Conservation (phyloP, 1,139 yeast genomes). For the Pichia sp. region DNA sequence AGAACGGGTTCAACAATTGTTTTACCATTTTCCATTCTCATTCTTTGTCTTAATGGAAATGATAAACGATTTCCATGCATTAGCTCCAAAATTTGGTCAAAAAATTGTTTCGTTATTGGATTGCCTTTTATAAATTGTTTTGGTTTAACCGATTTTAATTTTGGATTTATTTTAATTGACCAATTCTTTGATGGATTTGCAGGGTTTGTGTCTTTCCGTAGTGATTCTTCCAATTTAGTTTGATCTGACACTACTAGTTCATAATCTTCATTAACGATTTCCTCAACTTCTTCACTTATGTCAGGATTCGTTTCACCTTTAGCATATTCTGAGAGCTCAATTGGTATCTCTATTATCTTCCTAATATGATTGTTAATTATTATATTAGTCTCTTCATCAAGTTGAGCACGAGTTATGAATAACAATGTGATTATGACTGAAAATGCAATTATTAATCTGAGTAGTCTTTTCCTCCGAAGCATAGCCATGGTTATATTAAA, state of each 20-base stretch:
- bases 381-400: neutral
- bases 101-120: constrained; percentile 24
- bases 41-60: constrained; percentile 26
- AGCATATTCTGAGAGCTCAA: neutral
- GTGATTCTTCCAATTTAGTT: constrained; percentile 2
- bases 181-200: constrained; percentile 11
- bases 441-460: neutral
- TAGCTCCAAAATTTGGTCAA: constrained; percentile 22
- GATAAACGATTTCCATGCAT: constrained; percentile 24
- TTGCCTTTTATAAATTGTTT: constrained; percentile 24
- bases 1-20: constrained; percentile 26
- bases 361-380: neutral
- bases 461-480: neutral
- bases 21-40: constrained; percentile 25
- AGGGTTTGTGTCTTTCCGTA: constrained; percentile 4
- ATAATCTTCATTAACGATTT: neutral
- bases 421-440: neutral
- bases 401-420: neutral
- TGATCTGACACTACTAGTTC: neutral
- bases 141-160: constrained; percentile 19
- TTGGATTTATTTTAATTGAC: constrained; percentile 15
- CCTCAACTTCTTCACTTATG: too few relatives aligned
- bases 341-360: neutral
- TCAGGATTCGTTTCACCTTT: neutral
- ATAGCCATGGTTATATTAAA: neutral